These are phyloP conservation scores for Auriscalpium microsporum DNA, from an alignment of 768 basidiomycete genomes.

Conservation along the genomic window DNA sequence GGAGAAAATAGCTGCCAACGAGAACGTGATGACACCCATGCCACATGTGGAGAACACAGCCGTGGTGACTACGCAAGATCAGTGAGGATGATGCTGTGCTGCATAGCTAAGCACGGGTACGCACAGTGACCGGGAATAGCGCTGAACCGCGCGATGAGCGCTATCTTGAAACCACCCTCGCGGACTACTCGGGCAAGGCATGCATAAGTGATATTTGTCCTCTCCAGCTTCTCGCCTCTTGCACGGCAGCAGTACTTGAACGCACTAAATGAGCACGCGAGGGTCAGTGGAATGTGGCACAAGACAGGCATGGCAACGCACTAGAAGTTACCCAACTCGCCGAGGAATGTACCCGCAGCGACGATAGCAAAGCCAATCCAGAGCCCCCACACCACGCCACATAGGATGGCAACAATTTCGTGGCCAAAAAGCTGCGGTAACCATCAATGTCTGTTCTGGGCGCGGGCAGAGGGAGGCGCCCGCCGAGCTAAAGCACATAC, in stretches of 20 bases:
- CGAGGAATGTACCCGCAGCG: conserved; percentile 72
- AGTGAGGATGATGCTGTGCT: too few species aligned
- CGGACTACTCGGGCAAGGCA: conserved; percentile 54
- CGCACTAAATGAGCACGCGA: conserved; percentile 36
- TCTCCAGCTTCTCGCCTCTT: conserved; percentile 62
- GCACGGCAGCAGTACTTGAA: conserved; percentile 75
- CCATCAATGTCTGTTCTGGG: too few species aligned
- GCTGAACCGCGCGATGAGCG: conserved; percentile 65
- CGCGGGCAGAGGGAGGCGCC: neutral
- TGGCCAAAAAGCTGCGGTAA: conserved; percentile 73
- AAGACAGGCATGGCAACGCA: conserved; percentile 28
- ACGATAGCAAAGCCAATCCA: conserved; percentile 85
- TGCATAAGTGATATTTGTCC: conserved; percentile 36
- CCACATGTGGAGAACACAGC: conserved; percentile 86
- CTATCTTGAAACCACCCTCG: conserved; percentile 84
- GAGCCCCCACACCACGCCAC: conserved; percentile 86
- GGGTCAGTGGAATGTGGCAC: too few species aligned
- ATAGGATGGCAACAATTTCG: conserved; percentile 82
- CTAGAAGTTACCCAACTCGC: conserved; percentile 86
- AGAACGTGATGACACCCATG: conserved; percentile 72
- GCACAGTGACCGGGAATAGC: conserved; percentile 83
- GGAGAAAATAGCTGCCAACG: conserved; percentile 71
- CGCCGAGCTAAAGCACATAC: conserved; percentile 26
- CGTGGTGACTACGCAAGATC: conserved; percentile 55
- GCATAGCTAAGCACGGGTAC: conserved; percentile 17